phyloP scores from a whole-genome alignment of 2,329 filamentous ascomycete genomes.

The Colletotrichum gloeosporioides region DNA sequence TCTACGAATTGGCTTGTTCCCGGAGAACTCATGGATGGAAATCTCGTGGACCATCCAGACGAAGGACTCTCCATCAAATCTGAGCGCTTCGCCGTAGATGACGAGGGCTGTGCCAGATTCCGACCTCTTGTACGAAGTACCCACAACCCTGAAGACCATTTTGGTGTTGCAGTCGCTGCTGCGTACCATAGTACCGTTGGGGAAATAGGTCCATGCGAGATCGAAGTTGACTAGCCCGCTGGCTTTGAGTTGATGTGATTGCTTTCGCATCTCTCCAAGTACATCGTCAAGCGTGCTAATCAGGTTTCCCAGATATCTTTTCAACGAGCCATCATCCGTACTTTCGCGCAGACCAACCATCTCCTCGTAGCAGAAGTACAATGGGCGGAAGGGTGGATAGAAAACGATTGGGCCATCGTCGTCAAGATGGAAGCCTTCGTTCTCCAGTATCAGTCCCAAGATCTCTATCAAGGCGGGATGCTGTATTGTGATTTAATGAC shows the following conservation, averaged over 20 bases:
- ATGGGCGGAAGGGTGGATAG: conserved; percentile 41
- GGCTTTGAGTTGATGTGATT: conserved; percentile 38
- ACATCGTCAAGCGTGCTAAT: conserved; percentile 46
- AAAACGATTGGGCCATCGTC: conserved; percentile 40
- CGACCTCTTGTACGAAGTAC: conserved; percentile 32
- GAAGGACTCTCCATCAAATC: conserved; percentile 45
- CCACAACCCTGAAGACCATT: conserved; percentile 43
- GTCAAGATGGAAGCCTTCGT: conserved; percentile 45
- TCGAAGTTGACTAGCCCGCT: conserved; percentile 45
- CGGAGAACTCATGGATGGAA: conserved; percentile 36
- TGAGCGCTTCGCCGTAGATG: conserved; percentile 38
- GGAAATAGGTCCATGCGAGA: conserved; percentile 51
- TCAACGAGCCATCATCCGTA: conserved; percentile 33
- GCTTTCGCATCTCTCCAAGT: conserved; percentile 43
- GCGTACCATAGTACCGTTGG: conserved; percentile 42
- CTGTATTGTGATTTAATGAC: conserved; percentile 46
- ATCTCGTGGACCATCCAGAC: conserved; percentile 41
- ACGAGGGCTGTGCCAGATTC: conserved; percentile 22
- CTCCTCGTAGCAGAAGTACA: conserved; percentile 51
- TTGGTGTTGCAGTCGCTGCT: conserved; percentile 44
- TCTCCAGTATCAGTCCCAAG: conserved; percentile 47
- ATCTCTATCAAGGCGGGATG: conserved; percentile 45
- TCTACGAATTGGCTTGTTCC: conserved; percentile 46
- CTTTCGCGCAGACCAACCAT: conserved; percentile 37
- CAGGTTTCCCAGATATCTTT: conserved; percentile 44